Percentiles rank a stretch among this genome's conserved stretches.
Conservation (phyloP, 352 stramenopile species). For the Pythium sp. region DNA sequence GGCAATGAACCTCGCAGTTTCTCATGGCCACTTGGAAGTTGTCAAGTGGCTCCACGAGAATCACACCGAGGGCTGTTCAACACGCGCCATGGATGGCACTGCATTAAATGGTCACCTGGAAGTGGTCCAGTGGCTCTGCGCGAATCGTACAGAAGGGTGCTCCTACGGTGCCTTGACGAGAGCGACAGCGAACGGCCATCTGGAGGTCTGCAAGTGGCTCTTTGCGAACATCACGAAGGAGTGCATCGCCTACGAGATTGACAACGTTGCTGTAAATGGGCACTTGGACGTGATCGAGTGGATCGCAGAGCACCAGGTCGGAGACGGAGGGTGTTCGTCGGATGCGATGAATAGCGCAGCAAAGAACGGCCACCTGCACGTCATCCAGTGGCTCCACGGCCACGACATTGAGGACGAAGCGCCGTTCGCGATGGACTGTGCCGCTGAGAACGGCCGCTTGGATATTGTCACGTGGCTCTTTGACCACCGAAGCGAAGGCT, state of each 20-base stretch:
- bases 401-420: neutral
- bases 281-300: neutral
- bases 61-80: neutral
- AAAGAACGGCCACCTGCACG: slow-evolving; percentile 19
- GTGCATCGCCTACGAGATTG: neutral
- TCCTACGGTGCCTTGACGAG: neutral
- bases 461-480: neutral
- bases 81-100: neutral
- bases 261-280: neutral
- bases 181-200: neutral
- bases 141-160: neutral
- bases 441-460: neutral
- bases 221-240: neutral
- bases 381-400: slow-evolving; percentile 23
- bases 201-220: slow-evolving; percentile 2
- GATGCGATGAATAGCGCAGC: neutral
- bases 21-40: neutral
- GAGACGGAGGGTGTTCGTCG: neutral
- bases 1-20: neutral
- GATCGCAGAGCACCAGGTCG: neutral
- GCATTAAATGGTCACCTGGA: neutral
- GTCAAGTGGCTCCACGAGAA: neutral
- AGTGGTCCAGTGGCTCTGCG: neutral
- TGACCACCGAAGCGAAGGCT: neutral
- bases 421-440: neutral